Evolutionary conservation across 75 land plant species (phyloP).

Genomic region (Picea sitchensis): DNA sequence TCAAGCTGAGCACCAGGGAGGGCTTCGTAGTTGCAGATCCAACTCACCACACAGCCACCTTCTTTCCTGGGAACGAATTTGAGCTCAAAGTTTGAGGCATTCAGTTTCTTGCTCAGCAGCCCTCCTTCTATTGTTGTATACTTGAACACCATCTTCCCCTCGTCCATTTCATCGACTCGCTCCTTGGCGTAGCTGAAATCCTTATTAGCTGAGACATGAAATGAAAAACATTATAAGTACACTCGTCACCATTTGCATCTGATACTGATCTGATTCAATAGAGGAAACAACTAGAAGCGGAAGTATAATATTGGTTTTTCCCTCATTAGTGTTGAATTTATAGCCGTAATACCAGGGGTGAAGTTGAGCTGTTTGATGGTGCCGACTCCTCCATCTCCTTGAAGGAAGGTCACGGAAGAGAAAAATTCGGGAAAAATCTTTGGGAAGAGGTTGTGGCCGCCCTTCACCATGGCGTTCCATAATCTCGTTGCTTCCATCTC

Average conservation of each 20-base stretch:
- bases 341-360: not conserved
- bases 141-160: conserved; percentile 16
- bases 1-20: not conserved
- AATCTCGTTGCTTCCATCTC: conserved; percentile 8
- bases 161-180: conserved; percentile 13
- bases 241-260: no score
- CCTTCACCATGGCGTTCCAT: conserved; percentile 21
- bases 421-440: conserved; percentile 12
- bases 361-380: not conserved
- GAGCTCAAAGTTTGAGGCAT: conserved; percentile 9
- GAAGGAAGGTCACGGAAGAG: not conserved
- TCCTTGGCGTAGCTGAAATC: conserved; percentile 18
- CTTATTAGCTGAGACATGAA: not conserved
- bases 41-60: conserved; percentile 20
- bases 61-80: conserved; percentile 11
- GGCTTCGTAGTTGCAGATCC: conserved; percentile 11
- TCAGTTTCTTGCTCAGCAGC: conserved; percentile 11
- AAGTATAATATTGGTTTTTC: no score
- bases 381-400: not conserved
- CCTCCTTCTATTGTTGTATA: conserved; percentile 30
- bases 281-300: no score
- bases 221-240: no score
- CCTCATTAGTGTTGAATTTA: no score
- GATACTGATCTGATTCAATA: no score
- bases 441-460: conserved; percentile 15